These are phyloP conservation scores for Nigrograna mackinnonii DNA, from an alignment of 2,329 filamentous ascomycete genomes.

Conservation along the genomic window DNA sequence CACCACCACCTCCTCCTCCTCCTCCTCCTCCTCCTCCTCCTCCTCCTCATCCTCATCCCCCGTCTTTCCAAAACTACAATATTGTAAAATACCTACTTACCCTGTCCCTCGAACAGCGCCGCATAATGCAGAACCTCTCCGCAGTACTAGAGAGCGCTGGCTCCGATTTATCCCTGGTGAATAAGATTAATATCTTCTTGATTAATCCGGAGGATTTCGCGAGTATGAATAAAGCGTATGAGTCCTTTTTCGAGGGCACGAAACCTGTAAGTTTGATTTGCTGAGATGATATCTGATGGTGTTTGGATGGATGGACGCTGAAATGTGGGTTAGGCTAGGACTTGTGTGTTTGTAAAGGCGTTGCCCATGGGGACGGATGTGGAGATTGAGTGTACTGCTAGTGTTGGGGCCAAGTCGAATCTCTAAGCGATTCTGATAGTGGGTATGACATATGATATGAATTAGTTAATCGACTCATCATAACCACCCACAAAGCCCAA, in stretches of 20 bases:
- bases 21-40: too few species aligned
- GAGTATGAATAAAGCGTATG: slow-evolving; percentile 60
- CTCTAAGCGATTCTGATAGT: too few species aligned
- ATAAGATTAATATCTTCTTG: slow-evolving; percentile 71
- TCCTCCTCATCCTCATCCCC: too few species aligned
- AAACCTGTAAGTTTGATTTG: slow-evolving; percentile 8
- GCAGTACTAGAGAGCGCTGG: slow-evolving; percentile 64
- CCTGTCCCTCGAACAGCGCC: too few species aligned
- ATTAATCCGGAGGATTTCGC: slow-evolving; percentile 68
- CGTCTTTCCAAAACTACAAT: too few species aligned
- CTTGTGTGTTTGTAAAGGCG: slow-evolving; percentile 20
- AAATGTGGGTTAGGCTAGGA: slow-evolving; percentile 7
- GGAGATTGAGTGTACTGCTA: slow-evolving; percentile 16
- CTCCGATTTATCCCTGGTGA: slow-evolving; percentile 60
- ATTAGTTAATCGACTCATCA: too few species aligned
- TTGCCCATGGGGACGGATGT: slow-evolving; percentile 20
- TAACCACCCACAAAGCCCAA: too few species aligned
- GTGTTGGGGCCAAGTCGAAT: not conserved
- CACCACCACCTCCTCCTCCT: not conserved
- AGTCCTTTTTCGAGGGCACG: slow-evolving; percentile 47
- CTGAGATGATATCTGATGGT: not conserved
- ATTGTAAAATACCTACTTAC: too few species aligned
- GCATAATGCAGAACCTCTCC: slow-evolving; percentile 1
- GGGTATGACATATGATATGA: too few species aligned
- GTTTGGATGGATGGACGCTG: not conserved